Conservation (phyloP, 139 green algal species). For the Dunaliella primolecta region DNA sequence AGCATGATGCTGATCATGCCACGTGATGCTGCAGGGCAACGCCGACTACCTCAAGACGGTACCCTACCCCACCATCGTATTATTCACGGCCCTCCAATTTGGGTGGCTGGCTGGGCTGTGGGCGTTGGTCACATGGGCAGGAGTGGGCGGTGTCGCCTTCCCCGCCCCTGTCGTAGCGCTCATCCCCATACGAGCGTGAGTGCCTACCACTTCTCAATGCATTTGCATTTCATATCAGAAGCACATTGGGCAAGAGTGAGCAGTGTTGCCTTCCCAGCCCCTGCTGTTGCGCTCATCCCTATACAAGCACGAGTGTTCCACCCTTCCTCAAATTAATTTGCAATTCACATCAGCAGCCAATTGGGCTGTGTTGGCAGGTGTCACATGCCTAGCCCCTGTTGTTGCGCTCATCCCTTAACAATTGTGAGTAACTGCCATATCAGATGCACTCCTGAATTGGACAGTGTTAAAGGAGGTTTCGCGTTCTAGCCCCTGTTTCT, state of each 20-base stretch:
- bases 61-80: slow-evolving; percentile 24
- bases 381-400: slow-evolving; percentile 82
- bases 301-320: background rate
- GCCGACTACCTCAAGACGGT: background rate
- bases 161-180: slow-evolving; percentile 82
- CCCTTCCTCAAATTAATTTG: background rate
- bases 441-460: background rate
- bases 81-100: slow-evolving; percentile 53
- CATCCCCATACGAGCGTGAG: slow-evolving; percentile 48
- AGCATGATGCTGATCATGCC: too few species aligned
- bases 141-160: slow-evolving; percentile 58
- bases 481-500: background rate
- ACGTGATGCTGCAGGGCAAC: slow-evolving; percentile 3
- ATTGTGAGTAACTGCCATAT: background rate
- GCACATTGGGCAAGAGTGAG: slow-evolving; percentile 24
- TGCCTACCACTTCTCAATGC: background rate
- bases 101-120: slow-evolving; percentile 22
- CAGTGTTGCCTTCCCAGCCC: slow-evolving; percentile 71
- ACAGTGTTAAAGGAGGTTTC: background rate
- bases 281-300: slow-evolving; percentile 81
- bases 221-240: background rate
- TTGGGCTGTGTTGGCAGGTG: slow-evolving; percentile 24
- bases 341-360: background rate
- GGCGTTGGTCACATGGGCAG: slow-evolving; percentile 43
- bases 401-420: slow-evolving; percentile 40